phyloP scores from a whole-genome alignment of 306 rosid genomes.

The Crataegus laevigata region DNA sequence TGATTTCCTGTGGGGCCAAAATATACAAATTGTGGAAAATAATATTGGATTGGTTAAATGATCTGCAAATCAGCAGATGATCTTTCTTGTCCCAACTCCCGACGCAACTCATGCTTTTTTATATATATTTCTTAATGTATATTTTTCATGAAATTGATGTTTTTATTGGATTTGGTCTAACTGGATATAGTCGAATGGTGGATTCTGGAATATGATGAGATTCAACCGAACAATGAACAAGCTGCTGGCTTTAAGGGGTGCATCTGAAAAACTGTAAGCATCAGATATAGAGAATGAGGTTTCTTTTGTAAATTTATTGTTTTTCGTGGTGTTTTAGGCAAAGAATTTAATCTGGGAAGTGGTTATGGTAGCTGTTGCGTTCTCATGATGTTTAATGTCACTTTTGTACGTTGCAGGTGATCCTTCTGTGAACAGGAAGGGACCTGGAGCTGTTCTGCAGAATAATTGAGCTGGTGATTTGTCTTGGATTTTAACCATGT shows the following conservation, averaged over 20 bases:
- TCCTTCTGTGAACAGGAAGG: conserved; percentile 27
- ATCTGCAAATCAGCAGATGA: background rate
- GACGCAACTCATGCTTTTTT: background rate
- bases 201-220: background rate
- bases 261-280: background rate
- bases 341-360: background rate
- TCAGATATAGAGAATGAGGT: background rate
- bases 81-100: background rate
- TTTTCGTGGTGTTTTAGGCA: background rate
- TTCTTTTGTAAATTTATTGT: background rate
- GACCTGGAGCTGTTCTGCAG: conserved; percentile 8
- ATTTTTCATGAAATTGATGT: background rate
- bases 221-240: background rate
- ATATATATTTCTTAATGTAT: background rate
- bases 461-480: conserved; percentile 19
- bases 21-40: background rate
- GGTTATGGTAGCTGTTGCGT: background rate
- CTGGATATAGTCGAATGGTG: background rate
- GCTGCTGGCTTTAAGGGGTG: background rate
- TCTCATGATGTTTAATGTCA: background rate
- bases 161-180: background rate
- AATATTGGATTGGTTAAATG: background rate
- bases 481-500: conserved; percentile 33
- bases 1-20: background rate
- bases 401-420: conserved; percentile 31